Conservation (phyloP, 2,329 filamentous ascomycete genomes). For the Neonectria faginata region DNA sequence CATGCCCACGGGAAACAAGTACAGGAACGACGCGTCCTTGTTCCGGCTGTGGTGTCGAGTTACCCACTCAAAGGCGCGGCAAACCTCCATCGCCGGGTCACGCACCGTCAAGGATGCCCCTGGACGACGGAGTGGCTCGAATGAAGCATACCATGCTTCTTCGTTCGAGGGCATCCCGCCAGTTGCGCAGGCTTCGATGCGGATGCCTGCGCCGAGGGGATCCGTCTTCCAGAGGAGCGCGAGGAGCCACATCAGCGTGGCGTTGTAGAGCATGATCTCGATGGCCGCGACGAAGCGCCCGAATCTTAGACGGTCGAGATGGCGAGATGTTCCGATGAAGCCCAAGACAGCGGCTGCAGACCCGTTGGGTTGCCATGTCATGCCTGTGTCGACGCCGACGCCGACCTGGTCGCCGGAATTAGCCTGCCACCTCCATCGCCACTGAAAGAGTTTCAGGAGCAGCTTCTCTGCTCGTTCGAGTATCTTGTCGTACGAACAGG, state of each 20-base stretch:
- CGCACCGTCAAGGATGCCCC: constrained; percentile 18
- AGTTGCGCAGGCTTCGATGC: constrained; percentile 26
- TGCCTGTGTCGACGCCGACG: neutral
- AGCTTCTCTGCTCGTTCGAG: constrained; percentile 10
- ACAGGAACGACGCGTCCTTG: constrained; percentile 25
- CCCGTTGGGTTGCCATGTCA: constrained; percentile 11
- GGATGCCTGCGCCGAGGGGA: constrained; percentile 18
- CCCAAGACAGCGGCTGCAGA: neutral
- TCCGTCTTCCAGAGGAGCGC: constrained; percentile 37
- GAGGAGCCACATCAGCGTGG: constrained; percentile 35
- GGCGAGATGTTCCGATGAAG: neutral
- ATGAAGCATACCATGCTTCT: constrained; percentile 9
- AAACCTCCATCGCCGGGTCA: constrained; percentile 30
- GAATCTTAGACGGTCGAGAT: constrained; percentile 13
- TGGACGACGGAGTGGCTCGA: constrained; percentile 22
- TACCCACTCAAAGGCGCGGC: constrained; percentile 28
- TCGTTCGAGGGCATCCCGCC: neutral
- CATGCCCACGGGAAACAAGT: constrained; percentile 31
- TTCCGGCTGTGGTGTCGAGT: constrained; percentile 22
- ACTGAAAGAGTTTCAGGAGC: constrained; percentile 9
- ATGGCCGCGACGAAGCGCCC: constrained; percentile 17
- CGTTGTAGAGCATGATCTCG: constrained; percentile 37
- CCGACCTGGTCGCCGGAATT: constrained; percentile 12
- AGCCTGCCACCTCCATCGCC: constrained; percentile 29
- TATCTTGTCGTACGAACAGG: neutral